Base-by-base conservation (phyloP, 352 stramenopile genomes). In the Pythium pyrilobum region DNA sequence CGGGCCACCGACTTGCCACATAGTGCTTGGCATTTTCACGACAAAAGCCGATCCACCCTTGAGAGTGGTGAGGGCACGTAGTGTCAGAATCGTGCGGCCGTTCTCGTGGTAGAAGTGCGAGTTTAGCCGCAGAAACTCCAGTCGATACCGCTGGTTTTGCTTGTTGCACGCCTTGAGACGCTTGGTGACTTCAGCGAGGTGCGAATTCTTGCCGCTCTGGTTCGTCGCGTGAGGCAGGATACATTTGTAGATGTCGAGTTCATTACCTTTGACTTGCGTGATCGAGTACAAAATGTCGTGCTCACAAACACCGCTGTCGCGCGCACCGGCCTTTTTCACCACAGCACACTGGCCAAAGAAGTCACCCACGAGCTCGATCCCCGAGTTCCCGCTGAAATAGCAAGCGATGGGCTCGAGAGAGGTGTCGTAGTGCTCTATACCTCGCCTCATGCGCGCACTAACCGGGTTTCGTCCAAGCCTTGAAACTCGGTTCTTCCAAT, bases 261-360 rank as follows among this genome's bases (percentile, higher is more conserved):
- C 54, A 20, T 65, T 69, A 12, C 62, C 59, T 3, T 46, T 62
- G 16, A 79, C 23, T 25, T 62, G 67, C 3, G 58, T 62, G 24
- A 82, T 79, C 6, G 67, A 69, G 1, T 64, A 62, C 23, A 82
- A 60, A 33, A 82, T 82, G 32, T 82, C 72, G 34, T 76, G 43
- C 31, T 55, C 34, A 20, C 60, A 39, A 31, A 70, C 20, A 20
- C 27, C 3, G 59, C 44, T 36, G 44, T 43, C 6, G 48, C 44
- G 58, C 12, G 58, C 67, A 38, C 59, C 55, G 10, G 69, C 67
- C 0, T 43, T 41, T 2, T 65, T 70, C 10, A 83, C 72, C 18
- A 85, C 66, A 11, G 62, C 57, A 34, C 72, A 82, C 50, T 85
- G 74, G 0, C 74, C 74, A 50, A 81, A 85, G 29, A 85, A 85